These are phyloP conservation scores for Paratinospora sagittata DNA, from an alignment of 164 flowering plant species.

Conservation along the genomic window DNA sequence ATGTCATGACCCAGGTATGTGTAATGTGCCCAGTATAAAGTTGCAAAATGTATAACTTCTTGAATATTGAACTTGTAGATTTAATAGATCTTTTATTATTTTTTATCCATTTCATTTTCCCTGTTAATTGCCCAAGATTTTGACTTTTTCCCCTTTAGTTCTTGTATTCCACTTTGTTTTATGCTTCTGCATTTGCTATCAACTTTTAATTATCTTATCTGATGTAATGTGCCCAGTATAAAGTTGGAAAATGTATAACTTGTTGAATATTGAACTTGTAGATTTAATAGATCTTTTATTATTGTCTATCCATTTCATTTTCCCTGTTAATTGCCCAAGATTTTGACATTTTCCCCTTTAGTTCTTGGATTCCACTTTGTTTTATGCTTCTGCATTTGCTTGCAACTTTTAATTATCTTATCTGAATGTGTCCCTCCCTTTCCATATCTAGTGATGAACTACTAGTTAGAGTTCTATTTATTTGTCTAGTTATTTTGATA, in stretches of 20 bases:
- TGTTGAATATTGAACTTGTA: too few relatives aligned
- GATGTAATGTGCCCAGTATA: too few relatives aligned
- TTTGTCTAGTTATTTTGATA: neutral
- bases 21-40: slow-evolving; percentile 8
- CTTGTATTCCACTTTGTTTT: too few relatives aligned
- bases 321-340: too few relatives aligned
- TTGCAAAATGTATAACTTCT: neutral
- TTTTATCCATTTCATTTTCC: neutral
- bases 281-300: neutral
- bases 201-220: too few relatives aligned
- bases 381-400: neutral
- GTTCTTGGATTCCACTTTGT: neutral
- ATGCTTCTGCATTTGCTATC: too few relatives aligned
- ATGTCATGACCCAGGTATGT: slow-evolving; percentile 85
- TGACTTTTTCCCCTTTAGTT: too few relatives aligned
- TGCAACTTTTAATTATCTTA: neutral
- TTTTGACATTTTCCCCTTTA: too few relatives aligned
- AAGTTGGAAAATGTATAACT: too few relatives aligned
- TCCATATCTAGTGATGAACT: neutral
- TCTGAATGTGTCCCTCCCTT: neutral
- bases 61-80: too few relatives aligned
- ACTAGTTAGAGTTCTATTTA: too few relatives aligned
- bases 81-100: neutral
- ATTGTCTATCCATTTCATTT: too few relatives aligned
- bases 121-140: neutral